Base-by-base conservation (phyloP, 1,284 basidiomycete species). In the Melampsora larici-populina region DNA sequence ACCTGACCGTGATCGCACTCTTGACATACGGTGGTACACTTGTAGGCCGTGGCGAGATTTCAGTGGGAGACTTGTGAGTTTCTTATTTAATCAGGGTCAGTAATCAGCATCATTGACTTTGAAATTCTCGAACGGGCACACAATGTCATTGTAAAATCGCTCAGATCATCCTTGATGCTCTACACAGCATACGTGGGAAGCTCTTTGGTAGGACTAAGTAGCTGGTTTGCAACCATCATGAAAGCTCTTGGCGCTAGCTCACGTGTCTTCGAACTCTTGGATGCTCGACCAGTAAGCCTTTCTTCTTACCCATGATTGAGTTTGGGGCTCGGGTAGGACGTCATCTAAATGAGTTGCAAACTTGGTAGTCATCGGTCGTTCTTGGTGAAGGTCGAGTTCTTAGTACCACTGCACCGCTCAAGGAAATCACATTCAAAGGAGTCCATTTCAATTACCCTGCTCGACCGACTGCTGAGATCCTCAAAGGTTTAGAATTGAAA, bases 21-120 rank as follows among this genome's bases (percentile, higher is more conserved):
- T 86, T 99, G 48, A 93, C 93, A 62, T 99, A 97, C 82, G 97
- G 94, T 68, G 96, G 96, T 0, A 91, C 91, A 55, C 88, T 99
- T 3, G 96, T 98, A 18, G 91, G 92, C 24, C 87, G 88, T 31
- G 93, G 93, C 1, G 88, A 89, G 58, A 96, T 99, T 81, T 91
- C 92, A 7, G 92, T 97, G 43, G 94, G 94, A 7, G 92, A 96
- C 81, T 85, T 97, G 81, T 95, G 92, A 70, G 74, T 70, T 70
- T 46, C 4, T 26, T 46, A 24, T 26, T 29, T 64, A 4, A 46
- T 26, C 6, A 29, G 17, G 40, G 17, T 15, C 31, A 64, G n/a
- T n/a, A n/a, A n/a, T 29, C 8, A 17, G 17, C 18, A 24, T 64
- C 62, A 64, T 55, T 55, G 51, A 21, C 18, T 55, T 55, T 55